Percentiles rank a stretch among this genome's conserved stretches.
phyloP scores from a whole-genome alignment of 2,329 filamentous ascomycete species.

The Cladophialophora carrionii region DNA sequence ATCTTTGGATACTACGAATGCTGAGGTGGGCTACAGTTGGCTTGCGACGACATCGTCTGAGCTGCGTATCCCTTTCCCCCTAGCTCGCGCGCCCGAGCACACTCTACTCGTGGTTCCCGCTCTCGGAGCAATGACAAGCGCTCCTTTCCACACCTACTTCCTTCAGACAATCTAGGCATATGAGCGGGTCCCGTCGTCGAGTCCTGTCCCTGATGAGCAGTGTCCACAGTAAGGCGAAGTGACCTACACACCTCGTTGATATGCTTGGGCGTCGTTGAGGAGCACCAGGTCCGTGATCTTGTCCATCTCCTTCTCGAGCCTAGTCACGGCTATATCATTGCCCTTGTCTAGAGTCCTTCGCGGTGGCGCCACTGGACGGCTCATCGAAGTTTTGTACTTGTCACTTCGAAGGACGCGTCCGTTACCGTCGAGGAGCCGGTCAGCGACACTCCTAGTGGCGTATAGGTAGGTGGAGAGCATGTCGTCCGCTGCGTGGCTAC shows the following conservation, averaged over 20 bases:
- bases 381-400: neutral
- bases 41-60: neutral
- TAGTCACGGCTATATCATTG: neutral
- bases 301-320: neutral
- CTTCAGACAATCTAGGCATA: neutral
- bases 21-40: too few species aligned
- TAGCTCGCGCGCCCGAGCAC: neutral
- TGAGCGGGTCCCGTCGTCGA: neutral
- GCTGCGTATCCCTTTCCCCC: too few species aligned
- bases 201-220: neutral
- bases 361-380: neutral
- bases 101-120: neutral
- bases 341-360: neutral
- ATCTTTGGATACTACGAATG: neutral
- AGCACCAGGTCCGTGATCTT: neutral
- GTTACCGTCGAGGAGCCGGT: neutral
- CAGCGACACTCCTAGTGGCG: neutral
- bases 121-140: neutral
- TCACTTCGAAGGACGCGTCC: neutral
- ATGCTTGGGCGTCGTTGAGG: neutral
- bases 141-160: neutral
- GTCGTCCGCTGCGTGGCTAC: neutral
- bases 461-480: conserved; percentile 1
- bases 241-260: neutral
- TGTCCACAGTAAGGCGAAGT: too few species aligned